These are phyloP conservation scores for Xylariaceae sp. DNA, from an alignment of 2,329 filamentous ascomycete genomes.

Conservation along the genomic window DNA sequence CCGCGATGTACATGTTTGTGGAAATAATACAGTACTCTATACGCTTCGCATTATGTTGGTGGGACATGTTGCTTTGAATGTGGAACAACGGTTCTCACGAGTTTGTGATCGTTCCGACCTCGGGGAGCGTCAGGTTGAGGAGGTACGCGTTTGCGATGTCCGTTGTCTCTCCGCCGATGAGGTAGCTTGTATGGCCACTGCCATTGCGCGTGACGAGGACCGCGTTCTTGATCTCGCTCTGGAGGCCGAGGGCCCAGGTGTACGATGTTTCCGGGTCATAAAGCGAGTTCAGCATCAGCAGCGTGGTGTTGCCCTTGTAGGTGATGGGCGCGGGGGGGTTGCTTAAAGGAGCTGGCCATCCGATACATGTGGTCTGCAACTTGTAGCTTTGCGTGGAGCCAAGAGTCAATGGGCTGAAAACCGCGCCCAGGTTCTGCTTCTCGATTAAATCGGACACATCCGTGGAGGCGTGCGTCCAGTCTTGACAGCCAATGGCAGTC, in stretches of 20 bases:
- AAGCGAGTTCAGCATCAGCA: constrained; percentile 39
- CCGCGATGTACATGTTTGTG: no score
- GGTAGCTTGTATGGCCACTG: constrained; percentile 38
- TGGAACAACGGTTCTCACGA: constrained; percentile 2
- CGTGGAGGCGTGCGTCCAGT: constrained; percentile 33
- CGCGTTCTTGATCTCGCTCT: constrained; percentile 32
- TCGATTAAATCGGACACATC: constrained; percentile 27
- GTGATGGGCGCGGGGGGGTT: constrained; percentile 34
- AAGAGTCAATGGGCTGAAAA: constrained; percentile 35
- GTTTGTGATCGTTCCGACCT: constrained; percentile 24
- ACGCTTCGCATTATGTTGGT: no score
- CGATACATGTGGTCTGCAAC: constrained; percentile 37
- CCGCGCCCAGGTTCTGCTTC: constrained; percentile 30
- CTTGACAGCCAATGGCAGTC: constrained; percentile 37
- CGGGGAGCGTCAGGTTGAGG: constrained; percentile 33
- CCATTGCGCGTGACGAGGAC: constrained; percentile 40
- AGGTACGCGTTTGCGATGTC: constrained; percentile 34
- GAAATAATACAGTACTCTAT: no score
- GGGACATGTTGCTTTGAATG: no score
- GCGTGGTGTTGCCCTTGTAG: constrained; percentile 29
- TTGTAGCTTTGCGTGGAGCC: constrained; percentile 34
- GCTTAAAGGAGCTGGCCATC: constrained; percentile 36
- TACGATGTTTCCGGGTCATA: constrained; percentile 40
- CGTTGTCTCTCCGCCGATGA: constrained; percentile 32
- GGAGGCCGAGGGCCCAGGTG: constrained; percentile 36